These are phyloP conservation scores for Daldinia bambusicola DNA, from an alignment of 495 filamentous ascomycete genomes.

Conservation along the genomic window DNA sequence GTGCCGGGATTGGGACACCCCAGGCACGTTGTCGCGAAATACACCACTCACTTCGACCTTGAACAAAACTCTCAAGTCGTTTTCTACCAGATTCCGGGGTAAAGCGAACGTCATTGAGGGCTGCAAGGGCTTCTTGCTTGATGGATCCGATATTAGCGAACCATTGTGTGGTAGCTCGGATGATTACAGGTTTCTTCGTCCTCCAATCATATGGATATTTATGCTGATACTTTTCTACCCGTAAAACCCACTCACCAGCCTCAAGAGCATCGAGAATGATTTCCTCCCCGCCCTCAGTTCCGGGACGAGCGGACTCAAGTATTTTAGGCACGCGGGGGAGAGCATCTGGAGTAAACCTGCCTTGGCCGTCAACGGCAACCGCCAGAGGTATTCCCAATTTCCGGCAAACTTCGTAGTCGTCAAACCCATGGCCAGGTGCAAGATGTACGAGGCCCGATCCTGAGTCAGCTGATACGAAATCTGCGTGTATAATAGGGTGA, in stretches of 20 bases:
- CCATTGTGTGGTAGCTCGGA: conserved; percentile 95
- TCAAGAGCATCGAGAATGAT: conserved; percentile 74
- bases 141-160: conserved; percentile 91
- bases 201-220: conserved; percentile 99
- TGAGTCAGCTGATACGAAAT: conserved; percentile 87
- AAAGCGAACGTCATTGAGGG: conserved; percentile 78
- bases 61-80: conserved; percentile 83
- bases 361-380: conserved; percentile 84
- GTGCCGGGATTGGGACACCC: conserved; percentile 94
- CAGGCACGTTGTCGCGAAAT: conserved; percentile 97
- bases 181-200: conserved; percentile 89
- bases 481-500: conserved; percentile 79
- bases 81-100: conserved; percentile 76
- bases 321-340: conserved; percentile 70
- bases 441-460: conserved; percentile 94
- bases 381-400: conserved; percentile 71
- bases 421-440: conserved; percentile 94
- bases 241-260: conserved; percentile 64
- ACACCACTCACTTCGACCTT: conserved; percentile 94
- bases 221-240: conserved; percentile 76
- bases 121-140: conserved; percentile 72
- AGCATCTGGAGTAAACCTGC: conserved; percentile 79
- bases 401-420: conserved; percentile 89
- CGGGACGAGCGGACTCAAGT: conserved; percentile 59
- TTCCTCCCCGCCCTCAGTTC: conserved; percentile 67